These are phyloP conservation scores for Magnusiomyces fungicola DNA, from an alignment of 1,139 yeast species.

Conservation along the genomic window DNA sequence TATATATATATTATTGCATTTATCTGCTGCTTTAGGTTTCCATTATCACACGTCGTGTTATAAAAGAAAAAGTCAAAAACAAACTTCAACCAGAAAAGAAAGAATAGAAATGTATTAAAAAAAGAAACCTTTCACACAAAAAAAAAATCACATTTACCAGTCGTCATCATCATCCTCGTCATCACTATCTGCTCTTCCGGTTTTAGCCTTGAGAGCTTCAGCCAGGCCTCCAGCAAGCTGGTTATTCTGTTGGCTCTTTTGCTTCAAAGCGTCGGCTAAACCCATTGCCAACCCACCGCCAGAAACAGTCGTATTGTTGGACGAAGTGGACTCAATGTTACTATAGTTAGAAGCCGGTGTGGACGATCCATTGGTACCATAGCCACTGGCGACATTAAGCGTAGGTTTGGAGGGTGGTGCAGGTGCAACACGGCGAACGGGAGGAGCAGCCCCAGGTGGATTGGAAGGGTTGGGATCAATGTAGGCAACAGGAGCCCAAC, in stretches of 20 bases:
- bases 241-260: conserved; percentile 58
- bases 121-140: too few relatives aligned
- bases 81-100: too few relatives aligned
- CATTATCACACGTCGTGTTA: too few relatives aligned
- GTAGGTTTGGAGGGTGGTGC: conserved; percentile 13
- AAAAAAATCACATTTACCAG: too few relatives aligned
- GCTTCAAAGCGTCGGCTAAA: conserved; percentile 63
- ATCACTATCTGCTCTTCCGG: conserved; percentile 74
- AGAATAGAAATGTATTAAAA: too few relatives aligned
- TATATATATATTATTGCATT: too few relatives aligned
- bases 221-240: conserved; percentile 81
- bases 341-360: neutral
- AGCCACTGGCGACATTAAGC: neutral
- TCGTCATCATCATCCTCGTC: conserved; percentile 53
- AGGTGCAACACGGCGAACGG: conserved; percentile 37
- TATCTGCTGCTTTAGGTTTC: too few relatives aligned
- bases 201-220: conserved; percentile 78
- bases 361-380: neutral
- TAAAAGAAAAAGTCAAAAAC: too few relatives aligned
- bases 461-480: conserved; percentile 36
- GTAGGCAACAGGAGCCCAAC: conserved; percentile 97
- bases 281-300: conserved; percentile 32
- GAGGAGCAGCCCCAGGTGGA: neutral
- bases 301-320: conserved; percentile 27
- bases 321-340: conserved; percentile 20